Evolutionary conservation across 305 asterid species (phyloP), one percentile per base, ranked within the genome.

Genomic region (Fraxinus nigra): DNA sequence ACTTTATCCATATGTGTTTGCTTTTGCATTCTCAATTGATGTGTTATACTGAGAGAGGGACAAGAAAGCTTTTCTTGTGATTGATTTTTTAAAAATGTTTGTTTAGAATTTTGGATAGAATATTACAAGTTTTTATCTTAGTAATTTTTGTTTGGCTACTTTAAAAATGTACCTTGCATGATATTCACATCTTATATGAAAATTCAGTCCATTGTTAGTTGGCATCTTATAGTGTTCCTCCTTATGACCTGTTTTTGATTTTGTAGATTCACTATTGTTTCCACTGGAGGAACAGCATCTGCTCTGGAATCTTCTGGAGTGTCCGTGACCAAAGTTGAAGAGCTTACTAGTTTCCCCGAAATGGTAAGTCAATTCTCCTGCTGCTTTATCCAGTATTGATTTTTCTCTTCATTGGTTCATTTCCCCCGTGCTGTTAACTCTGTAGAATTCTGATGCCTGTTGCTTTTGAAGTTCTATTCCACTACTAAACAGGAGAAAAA

Each of bases 211-310:
- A 54, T 46, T 61, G 43, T 59, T 18, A 59, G 70, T 46, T 72
- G 80, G 79, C 67, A 43, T n/a, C 20, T 20, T 22, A 65, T 54
- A 18, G 74, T 5, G 7, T 67, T 67, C 59, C 70, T n/a, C 73
- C 76, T 82, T 43, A 24, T 77, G 35, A 18, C 84, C 33, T 84
- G 34, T 28, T 67, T 85, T 78, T 80, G 34, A 22, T 81, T 40
- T 72, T 78, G 38, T 78, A 95, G 99, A 76, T 94, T 88, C 89
- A 93, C 93, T 75, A 94, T 95, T 87, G 94, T 95, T 85, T 95
- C 99, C 76, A 94, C 98, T 5, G 99, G 99, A 88, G 98, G 99
- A 81, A 95, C 99, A 38, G 93, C 98, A 56, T 89, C 93, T 28
- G 84, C 99, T 80, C 82, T 95, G 85, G 97, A 91, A 87, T 79